Conservation (phyloP, 768 basidiomycete species). For the Suillus alpinus region DNA sequence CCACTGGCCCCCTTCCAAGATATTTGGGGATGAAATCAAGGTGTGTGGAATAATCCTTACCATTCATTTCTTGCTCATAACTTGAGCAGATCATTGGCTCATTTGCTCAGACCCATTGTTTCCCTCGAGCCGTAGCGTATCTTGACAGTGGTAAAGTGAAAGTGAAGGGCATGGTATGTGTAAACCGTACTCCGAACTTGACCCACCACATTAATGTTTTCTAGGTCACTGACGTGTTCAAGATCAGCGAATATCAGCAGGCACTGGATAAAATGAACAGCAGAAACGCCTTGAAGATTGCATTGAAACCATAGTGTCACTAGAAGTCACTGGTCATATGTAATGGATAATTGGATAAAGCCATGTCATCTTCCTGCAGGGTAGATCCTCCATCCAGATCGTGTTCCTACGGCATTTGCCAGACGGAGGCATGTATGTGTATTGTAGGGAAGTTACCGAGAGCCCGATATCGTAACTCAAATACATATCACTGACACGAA, state of each 20-base stretch:
- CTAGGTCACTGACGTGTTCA: conserved; percentile 56
- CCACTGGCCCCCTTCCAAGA: conserved; percentile 53
- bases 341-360: background rate
- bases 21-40: conserved; percentile 53
- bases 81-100: conserved; percentile 48
- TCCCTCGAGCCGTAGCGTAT: conserved; percentile 57
- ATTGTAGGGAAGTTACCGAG: background rate
- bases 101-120: conserved; percentile 57
- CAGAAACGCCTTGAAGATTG: conserved; percentile 50
- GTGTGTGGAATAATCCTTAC: conserved; percentile 15
- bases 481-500: too few relatives aligned
- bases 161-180: conserved; percentile 47
- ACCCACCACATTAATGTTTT: background rate
- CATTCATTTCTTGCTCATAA: background rate
- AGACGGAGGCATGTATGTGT: background rate
- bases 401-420: background rate
- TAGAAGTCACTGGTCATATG: background rate
- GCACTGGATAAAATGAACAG: conserved; percentile 67
- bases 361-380: background rate
- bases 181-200: background rate
- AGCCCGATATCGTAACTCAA: background rate
- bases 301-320: conserved; percentile 40
- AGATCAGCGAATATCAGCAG: conserved; percentile 57
- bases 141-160: conserved; percentile 53
- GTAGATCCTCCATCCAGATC: background rate